Base-by-base conservation (phyloP, 2,329 filamentous ascomycete species). In the Colletotrichum limetticola region DNA sequence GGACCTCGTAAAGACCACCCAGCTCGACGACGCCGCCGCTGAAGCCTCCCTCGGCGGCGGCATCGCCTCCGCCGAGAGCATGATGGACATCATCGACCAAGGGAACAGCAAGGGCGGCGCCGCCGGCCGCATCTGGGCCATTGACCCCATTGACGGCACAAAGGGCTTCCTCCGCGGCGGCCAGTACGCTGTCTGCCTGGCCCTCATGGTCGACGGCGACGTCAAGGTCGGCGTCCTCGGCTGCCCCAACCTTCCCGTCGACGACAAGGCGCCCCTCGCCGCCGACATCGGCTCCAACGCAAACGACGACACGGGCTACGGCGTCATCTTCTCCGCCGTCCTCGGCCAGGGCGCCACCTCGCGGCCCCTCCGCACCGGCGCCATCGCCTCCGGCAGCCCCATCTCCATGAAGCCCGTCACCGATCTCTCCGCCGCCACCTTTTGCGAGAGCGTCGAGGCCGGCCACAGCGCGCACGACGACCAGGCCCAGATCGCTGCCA, bases 81-180 rank as follows among this genome's bases (percentile, higher is more conserved):
- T 94, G 91, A 82, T 93, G 74, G 86, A 90, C 76, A 84, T 92
- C 52, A 91, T 94, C 76, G 92, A 94, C 84, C 83, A 84, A 74
- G 92, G 92, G 55, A 90, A 89, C 80, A 94, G 92, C 83, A 84
- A 89, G 70, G 95, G 95, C 73, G 95, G 95, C 32, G 82, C 85
- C 74, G 88, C 86, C 76, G 95, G 95, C 75, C 89, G 97, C 76
- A 94, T 98, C 82, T 99, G 97, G 97, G 94, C 96, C 53, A 91
- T 99, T 70, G 97, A 99, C 83, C 97, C 97, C 72, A 98, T 99
- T 75, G 97, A 99, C 83, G 97, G 97, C 76, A 99, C 97, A 66
- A 98, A 98, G 86, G 97, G 97, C 35, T 99, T 99, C 86, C 87
- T 99, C 74, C 91, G 97, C 75, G 97, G 97, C 66, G 97, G 95